These are phyloP conservation scores for Arxiozyma bovina DNA, from an alignment of 1,139 yeast species.

Conservation along the genomic window DNA sequence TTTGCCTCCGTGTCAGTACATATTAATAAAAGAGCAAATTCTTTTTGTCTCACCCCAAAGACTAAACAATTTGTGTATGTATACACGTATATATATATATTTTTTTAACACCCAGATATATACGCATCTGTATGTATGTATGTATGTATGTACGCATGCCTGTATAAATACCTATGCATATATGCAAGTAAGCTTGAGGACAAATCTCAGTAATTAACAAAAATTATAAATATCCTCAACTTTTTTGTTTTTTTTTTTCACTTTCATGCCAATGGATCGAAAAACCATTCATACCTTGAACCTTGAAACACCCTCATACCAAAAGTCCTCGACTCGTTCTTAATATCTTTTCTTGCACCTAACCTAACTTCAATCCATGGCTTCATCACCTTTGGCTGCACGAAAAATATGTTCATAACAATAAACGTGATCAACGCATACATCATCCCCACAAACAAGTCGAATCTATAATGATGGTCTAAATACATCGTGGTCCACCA, in stretches of 20 bases:
- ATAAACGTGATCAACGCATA: slow-evolving; percentile 43
- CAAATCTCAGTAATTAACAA: too few relatives aligned
- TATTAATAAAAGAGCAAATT: too few relatives aligned
- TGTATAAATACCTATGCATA: too few relatives aligned
- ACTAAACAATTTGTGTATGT: too few relatives aligned
- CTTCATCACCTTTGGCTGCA: slow-evolving; percentile 25
- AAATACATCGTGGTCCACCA: slow-evolving; percentile 73
- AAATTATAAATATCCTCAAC: too few relatives aligned
- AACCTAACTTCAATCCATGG: slow-evolving; percentile 28
- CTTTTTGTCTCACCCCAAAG: too few relatives aligned
- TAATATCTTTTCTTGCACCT: slow-evolving; percentile 28
- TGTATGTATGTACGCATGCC: too few relatives aligned
- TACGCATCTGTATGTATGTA: too few relatives aligned
- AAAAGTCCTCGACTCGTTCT: slow-evolving; percentile 39
- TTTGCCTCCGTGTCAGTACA: too few relatives aligned
- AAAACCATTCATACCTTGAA: slow-evolving; percentile 40
- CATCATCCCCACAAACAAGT: slow-evolving; percentile 44
- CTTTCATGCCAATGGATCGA: slow-evolving; percentile 39
- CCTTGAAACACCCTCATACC: slow-evolving; percentile 53
- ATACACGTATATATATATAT: too few relatives aligned
- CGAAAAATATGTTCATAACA: slow-evolving; percentile 31
- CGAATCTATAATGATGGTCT: slow-evolving; percentile 65
- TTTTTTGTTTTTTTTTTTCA: too few relatives aligned
- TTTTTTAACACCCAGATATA: too few relatives aligned
- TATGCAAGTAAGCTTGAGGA: neutral